Evolutionary conservation across 2,329 filamentous ascomycete genomes (phyloP), one percentile per base, ranked within the genome.

Genomic region (Pseudocercospora eumusae): DNA sequence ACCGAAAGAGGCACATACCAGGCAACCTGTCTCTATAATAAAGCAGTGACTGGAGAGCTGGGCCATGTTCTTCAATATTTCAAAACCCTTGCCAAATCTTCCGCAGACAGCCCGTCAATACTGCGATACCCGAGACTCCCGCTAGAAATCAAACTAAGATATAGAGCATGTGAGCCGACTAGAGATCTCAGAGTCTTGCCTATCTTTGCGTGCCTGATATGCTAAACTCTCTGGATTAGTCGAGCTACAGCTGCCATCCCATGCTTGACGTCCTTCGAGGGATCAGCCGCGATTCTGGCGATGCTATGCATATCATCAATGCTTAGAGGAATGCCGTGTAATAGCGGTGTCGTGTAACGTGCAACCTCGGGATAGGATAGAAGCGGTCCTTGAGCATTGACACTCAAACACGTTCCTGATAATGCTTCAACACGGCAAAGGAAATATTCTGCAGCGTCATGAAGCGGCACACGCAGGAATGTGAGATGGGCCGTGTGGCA

Each of bases 241-340:
- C 56, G 56, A 63, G 44, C 56, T 31, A 33, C 57, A 60, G 61
- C 61, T 60, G 61, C 60, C 57, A 60, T 57, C 44, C 47, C 47
- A 31, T 52, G 47, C 47, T 52, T 28, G 47, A 28, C 44, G 44
- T 47, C 44, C 21, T 47, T 47, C 18, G 44, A 47, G 23, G 47
- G n/a, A 52, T 52, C 47, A 28, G 21, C 60, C 56, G 50, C 49
- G 27, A 50, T 62, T 57, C 47, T 57, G 52, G 60, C 56, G 50
- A 52, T 49, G 42, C 47, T 47, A 56, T 56, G 56, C 56, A 62
- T 56, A 50, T 33, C 23, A 25, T 25, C 50, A 52, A 52, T 28
- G 44, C 56, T 23, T 57, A 56, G 23, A 28, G 25, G 60, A 59
- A 63, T 59, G 56, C 53, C 27, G 53, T 63, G 44, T 33, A 59